Conservation (phyloP, 2,329 filamentous ascomycete species). For the Colletotrichum filicis region DNA sequence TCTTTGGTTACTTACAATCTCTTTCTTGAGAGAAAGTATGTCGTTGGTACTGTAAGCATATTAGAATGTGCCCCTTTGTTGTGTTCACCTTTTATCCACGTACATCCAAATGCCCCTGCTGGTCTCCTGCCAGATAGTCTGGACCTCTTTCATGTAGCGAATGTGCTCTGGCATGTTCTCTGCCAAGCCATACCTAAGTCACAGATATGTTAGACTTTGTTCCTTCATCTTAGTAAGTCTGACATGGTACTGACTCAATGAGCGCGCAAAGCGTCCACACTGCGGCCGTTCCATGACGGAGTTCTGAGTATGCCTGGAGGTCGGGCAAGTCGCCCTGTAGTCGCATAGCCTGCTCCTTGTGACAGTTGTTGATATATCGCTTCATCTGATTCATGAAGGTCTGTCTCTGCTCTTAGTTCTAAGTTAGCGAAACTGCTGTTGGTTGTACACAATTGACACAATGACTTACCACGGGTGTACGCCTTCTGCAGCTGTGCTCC, state of each 20-base stretch:
- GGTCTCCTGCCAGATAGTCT: constrained; percentile 40
- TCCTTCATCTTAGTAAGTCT: background rate
- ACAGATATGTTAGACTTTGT: background rate
- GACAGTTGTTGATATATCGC: constrained; percentile 41
- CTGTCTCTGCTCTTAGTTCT: constrained; percentile 12
- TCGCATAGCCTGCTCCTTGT: constrained; percentile 42
- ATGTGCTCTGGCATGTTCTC: constrained; percentile 24
- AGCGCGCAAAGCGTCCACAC: constrained; percentile 41
- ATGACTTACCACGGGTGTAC: constrained; percentile 12
- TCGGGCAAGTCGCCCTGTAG: constrained; percentile 39
- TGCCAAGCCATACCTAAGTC: constrained; percentile 7
- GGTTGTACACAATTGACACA: no score
- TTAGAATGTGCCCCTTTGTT: background rate
- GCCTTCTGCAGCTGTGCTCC: constrained; percentile 27
- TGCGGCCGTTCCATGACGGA: constrained; percentile 43
- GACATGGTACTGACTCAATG: constrained; percentile 36
- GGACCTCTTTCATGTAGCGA: constrained; percentile 12
- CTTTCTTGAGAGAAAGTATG: constrained; percentile 46
- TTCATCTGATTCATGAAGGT: constrained; percentile 36
- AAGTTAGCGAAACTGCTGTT: background rate
- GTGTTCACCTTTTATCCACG: background rate
- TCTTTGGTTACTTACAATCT: constrained; percentile 37
- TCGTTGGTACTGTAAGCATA: constrained; percentile 40
- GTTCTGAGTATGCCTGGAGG: constrained; percentile 42
- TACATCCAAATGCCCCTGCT: constrained; percentile 39